Percentiles rank a stretch among this genome's conserved stretches.
phyloP scores from a whole-genome alignment of 441 rosid genomes.

The Adansonia madagascariensis region DNA sequence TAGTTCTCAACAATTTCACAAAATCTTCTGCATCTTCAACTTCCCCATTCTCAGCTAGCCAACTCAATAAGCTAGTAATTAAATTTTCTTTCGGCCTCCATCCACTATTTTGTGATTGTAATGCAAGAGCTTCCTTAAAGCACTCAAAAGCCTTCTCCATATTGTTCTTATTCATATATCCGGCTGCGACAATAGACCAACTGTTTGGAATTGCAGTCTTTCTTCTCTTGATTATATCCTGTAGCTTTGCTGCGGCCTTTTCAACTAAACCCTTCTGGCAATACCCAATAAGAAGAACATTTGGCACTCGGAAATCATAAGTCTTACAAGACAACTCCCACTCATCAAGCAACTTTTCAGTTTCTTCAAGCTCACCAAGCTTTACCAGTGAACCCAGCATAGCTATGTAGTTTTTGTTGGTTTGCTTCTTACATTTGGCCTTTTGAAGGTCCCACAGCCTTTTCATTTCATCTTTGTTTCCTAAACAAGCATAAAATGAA shows the following conservation, averaged over 20 bases:
- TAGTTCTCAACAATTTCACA: conserved; percentile 33
- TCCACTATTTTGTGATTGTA: conserved; percentile 29
- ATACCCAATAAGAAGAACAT: conserved; percentile 51
- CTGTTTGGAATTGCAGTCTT: conserved; percentile 49
- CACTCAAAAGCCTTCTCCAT: conserved; percentile 56
- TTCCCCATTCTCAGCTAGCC: conserved; percentile 50
- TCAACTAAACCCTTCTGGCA: conserved; percentile 43
- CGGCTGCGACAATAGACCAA: conserved; percentile 51
- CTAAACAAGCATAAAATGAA: conserved; percentile 49
- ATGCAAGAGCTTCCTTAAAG: conserved; percentile 54
- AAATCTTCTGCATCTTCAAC: conserved; percentile 45
- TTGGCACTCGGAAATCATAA: conserved; percentile 59
- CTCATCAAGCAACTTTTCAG: conserved; percentile 46
- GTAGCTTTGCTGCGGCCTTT: conserved; percentile 48
- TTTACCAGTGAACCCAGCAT: conserved; percentile 51
- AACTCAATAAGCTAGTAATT: conserved; percentile 47
- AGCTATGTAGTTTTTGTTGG: conserved; percentile 47
- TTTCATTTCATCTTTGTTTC: conserved; percentile 53
- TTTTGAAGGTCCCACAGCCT: conserved; percentile 53
- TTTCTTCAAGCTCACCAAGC: conserved; percentile 49
- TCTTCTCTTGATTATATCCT: conserved; percentile 34
- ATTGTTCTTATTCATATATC: conserved; percentile 39
- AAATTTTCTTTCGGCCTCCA: conserved; percentile 50
- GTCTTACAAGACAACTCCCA: conserved; percentile 48
- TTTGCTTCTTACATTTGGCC: conserved; percentile 39